These are phyloP conservation scores for Botrytis deweyae DNA, from an alignment of 2,329 filamentous ascomycete species.

Conservation along the genomic window DNA sequence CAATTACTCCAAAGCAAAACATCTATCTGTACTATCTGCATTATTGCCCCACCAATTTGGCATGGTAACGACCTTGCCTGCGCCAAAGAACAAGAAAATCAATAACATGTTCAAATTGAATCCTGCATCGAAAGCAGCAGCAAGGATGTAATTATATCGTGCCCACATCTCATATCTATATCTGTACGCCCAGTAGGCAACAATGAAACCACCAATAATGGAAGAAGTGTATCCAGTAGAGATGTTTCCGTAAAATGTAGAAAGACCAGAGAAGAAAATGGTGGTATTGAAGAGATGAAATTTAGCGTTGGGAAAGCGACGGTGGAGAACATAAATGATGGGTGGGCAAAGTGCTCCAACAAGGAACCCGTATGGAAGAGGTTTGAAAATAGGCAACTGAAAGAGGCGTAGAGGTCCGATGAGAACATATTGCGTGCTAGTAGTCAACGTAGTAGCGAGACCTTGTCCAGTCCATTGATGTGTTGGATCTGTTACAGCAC, in stretches of 20 bases:
- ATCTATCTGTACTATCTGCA: slow-evolving; percentile 53
- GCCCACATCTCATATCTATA: slow-evolving; percentile 58
- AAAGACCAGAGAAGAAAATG: slow-evolving; percentile 58
- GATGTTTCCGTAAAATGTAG: slow-evolving; percentile 60
- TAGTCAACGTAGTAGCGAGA: slow-evolving; percentile 51
- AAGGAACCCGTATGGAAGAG: slow-evolving; percentile 54
- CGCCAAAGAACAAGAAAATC: slow-evolving; percentile 59
- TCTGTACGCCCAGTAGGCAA: slow-evolving; percentile 59
- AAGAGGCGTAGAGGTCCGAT: slow-evolving; percentile 54
- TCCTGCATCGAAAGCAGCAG: slow-evolving; percentile 60
- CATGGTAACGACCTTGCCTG: slow-evolving; percentile 56
- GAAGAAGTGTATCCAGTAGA: slow-evolving; percentile 57
- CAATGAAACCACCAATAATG: slow-evolving; percentile 59
- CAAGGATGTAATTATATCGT: slow-evolving; percentile 60
- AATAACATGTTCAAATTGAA: slow-evolving; percentile 62
- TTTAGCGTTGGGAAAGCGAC: slow-evolving; percentile 50
- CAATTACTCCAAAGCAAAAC: slow-evolving; percentile 49
- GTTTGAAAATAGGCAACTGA: slow-evolving; percentile 47
- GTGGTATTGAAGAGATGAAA: slow-evolving; percentile 60
- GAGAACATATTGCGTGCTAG: slow-evolving; percentile 60
- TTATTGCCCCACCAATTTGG: slow-evolving; percentile 66
- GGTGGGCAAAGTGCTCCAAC: slow-evolving; percentile 49
- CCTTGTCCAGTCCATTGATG: slow-evolving; percentile 62
- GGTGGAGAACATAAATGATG: slow-evolving; percentile 52
- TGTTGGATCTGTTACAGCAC: slow-evolving; percentile 51